Conservation (phyloP, 106 monocot species). For the Gastrodia elata region DNA sequence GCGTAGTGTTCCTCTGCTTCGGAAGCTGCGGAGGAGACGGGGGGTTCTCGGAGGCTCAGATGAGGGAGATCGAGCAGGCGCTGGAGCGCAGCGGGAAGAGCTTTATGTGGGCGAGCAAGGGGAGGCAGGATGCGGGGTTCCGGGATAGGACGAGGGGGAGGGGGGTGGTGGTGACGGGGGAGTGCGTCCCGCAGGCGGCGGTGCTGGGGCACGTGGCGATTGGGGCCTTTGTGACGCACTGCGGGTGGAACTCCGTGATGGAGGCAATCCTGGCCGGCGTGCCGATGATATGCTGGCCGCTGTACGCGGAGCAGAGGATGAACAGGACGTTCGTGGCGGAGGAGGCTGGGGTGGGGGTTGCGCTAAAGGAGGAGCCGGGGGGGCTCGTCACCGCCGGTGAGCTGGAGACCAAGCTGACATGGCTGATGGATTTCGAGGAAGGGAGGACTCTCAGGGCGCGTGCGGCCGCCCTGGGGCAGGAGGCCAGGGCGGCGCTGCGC, state of each 20-base stretch:
- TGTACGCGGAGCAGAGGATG: constrained; percentile 32
- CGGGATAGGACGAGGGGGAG: constrained; percentile 23
- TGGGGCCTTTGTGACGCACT: constrained; percentile 50
- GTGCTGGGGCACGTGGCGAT: constrained; percentile 4
- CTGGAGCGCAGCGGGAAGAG: not conserved
- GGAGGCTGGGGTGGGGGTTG: constrained; percentile 6
- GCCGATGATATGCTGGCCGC: constrained; percentile 33
- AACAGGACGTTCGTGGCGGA: constrained; percentile 16
- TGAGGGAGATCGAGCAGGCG: not conserved
- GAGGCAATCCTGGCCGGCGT: constrained; percentile 26
- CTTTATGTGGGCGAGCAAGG: constrained; percentile 8
- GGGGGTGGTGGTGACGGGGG: constrained; percentile 20
- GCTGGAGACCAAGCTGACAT: constrained; percentile 18
- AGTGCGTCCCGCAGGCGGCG: constrained; percentile 15
- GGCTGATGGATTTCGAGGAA: constrained; percentile 23
- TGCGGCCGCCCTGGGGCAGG: too few relatives aligned
- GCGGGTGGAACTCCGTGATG: constrained; percentile 72
- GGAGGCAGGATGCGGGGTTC: constrained; percentile 33
- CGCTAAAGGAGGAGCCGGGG: not conserved
- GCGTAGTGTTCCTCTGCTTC: constrained; percentile 53
- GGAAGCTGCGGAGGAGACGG: constrained; percentile 58
- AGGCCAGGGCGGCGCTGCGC: too few relatives aligned
- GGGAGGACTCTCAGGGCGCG: too few relatives aligned
- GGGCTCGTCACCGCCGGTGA: constrained; percentile 19
- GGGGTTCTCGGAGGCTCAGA: constrained; percentile 29